Evolutionary conservation across 345 rosid species (phyloP), one percentile per base, ranked within the genome.

Genomic region (Streptanthus diversifolius): DNA sequence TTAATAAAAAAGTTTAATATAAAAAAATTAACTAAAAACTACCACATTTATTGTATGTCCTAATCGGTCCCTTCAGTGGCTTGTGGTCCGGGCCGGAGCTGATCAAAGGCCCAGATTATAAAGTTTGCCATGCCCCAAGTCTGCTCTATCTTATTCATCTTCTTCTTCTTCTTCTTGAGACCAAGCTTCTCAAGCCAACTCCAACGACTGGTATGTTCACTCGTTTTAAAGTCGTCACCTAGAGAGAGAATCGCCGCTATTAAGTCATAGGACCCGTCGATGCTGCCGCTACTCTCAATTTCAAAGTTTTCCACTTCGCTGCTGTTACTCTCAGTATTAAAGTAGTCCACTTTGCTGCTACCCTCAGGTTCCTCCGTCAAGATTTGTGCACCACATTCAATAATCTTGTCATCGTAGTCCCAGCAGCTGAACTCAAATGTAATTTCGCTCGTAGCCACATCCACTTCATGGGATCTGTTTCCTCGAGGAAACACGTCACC

Each of bases 301-400:
- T 49, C 29, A 21, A 14, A n/a, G 22, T 61, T 8, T 7, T 61
- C 36, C 8, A 40, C 22, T 43, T 32, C 14, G 5, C 8, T 15
- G 13, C 15, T 64, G n/a, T 13, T 17, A 44, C 17, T 21, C 21
- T 4, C 24, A 37, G 18, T 67, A 3, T 67, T 52, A 39, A 27
- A 53, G 19, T 53, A 25, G 22, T 67, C 19, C 52, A 25, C 39
- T 67, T 39, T 49, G 11, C 45, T 13, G 13, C 7, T n/a, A 36
- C 8, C 4, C 45, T 66, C 47, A 22, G n/a, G 24, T 35, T 35
- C 70, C 47, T 66, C 70, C 21, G 19, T 5, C 57, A 65, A 52
- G 0, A 68, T 15, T 1, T 27, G 9, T 67, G 39, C 62, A 39
- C 72, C 72, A 12, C 72, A 67, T 53, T 54, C 72, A n/a, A 57